Conservation (phyloP, 2,329 filamentous ascomycete genomes). For the Fusarium solani-melongenae region DNA sequence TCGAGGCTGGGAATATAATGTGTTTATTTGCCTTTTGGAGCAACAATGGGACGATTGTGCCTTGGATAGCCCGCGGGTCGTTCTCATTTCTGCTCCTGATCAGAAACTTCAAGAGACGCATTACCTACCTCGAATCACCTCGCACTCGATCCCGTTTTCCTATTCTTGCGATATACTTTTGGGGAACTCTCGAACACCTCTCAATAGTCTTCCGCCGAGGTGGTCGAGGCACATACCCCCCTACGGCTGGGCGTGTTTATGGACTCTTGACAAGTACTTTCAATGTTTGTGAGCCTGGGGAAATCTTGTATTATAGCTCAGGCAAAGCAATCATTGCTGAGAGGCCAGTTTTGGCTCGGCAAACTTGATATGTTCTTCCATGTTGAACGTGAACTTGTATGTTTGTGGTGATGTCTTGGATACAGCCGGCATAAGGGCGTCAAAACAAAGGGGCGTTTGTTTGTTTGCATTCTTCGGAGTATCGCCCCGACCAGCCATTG, state of each 20-base stretch:
- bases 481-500: not conserved
- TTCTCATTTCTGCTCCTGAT: conserved; percentile 26
- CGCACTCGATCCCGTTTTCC: conserved; percentile 13
- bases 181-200: not conserved
- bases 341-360: conserved; percentile 56
- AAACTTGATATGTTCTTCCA: conserved; percentile 4
- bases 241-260: conserved; percentile 52
- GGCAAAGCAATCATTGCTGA: conserved; percentile 47
- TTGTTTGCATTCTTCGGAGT: not conserved
- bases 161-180: conserved; percentile 30
- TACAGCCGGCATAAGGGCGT: not conserved
- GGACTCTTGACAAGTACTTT: conserved; percentile 46
- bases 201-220: conserved; percentile 2
- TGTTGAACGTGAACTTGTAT: not conserved
- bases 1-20: conserved; percentile 48
- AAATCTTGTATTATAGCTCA: conserved; percentile 42
- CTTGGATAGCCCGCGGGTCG: conserved; percentile 39
- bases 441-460: conserved; percentile 7
- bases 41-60: conserved; percentile 43
- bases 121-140: conserved; percentile 35
- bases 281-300: conserved; percentile 41
- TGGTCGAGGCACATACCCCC: conserved; percentile 5
- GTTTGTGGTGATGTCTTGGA: not conserved
- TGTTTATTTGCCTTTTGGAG: conserved; percentile 40
- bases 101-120: conserved; percentile 32